A percentile compares a stretch with the other conserved stretches of the same genome.
phyloP scores from a whole-genome alignment of 441 rosid species.

The Bruguiera hainesii region DNA sequence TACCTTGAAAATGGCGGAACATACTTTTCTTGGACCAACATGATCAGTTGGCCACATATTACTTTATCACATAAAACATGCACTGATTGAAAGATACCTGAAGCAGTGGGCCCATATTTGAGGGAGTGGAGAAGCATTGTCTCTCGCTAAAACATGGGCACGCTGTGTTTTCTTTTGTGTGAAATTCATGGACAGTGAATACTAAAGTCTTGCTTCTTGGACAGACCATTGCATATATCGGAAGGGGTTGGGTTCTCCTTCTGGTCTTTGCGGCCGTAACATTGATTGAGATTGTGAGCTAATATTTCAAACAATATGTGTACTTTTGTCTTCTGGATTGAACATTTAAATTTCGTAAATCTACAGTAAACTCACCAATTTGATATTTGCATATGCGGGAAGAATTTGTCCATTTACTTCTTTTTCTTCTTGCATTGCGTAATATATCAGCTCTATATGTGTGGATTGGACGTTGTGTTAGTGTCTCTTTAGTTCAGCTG shows the following conservation, averaged over 20 bases:
- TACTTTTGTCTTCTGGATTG: neutral
- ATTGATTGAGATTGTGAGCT: constrained; percentile 54
- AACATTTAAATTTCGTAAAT: neutral
- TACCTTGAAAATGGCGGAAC: constrained; percentile 22
- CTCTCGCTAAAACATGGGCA: neutral
- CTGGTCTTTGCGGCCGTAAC: constrained; percentile 77
- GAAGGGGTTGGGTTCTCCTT: constrained; percentile 61
- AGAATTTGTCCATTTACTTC: too few relatives aligned
- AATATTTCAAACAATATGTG: constrained; percentile 2
- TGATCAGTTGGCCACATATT: constrained; percentile 3
- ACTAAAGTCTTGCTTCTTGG: constrained; percentile 6
- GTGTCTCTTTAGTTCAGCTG: too few relatives aligned
- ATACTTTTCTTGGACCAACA: constrained; percentile 29
- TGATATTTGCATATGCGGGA: too few relatives aligned
- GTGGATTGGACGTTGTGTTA: too few relatives aligned
- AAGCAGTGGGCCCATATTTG: too few relatives aligned
- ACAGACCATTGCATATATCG: constrained; percentile 76
- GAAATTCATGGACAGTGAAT: neutral
- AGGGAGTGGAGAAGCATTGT: too few relatives aligned
- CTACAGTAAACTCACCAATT: neutral
- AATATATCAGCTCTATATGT: too few relatives aligned
- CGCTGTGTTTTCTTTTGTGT: neutral
- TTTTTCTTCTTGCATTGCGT: neutral
- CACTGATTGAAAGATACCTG: too few relatives aligned
- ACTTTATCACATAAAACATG: too few relatives aligned